A percentile compares a stretch with the other conserved stretches of the same genome.
These are phyloP conservation scores for Neostapfia colusana DNA, from an alignment of 176 grass and related monocot genomes.

Conservation along the genomic window DNA sequence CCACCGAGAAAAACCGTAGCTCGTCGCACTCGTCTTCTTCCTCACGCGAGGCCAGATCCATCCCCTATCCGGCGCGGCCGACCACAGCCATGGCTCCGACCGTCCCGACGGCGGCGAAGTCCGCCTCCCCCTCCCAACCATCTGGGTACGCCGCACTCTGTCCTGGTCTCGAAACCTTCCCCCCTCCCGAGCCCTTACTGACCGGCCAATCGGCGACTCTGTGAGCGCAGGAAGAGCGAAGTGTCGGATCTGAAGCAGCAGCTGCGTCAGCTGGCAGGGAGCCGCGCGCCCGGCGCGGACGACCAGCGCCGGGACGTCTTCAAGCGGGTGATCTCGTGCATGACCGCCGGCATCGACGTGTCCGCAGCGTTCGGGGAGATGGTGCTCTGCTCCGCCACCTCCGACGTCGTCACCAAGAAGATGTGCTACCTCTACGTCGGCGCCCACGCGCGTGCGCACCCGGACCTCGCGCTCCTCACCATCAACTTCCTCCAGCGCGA, in stretches of 20 bases:
- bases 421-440: constrained; percentile 99
- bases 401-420: constrained; percentile 95
- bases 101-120: constrained; percentile 57
- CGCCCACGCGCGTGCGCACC: constrained; percentile 79
- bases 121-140: constrained; percentile 84
- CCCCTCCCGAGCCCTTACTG: constrained; percentile 34
- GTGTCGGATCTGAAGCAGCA: constrained; percentile 98
- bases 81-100: constrained; percentile 76
- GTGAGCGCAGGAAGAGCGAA: constrained; percentile 83
- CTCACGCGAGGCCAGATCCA: constrained; percentile 47
- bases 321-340: constrained; percentile 99
- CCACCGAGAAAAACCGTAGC: constrained; percentile 36
- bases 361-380: constrained; percentile 97
- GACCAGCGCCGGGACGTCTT: constrained; percentile 83
- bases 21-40: constrained; percentile 38
- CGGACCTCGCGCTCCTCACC: constrained; percentile 91
- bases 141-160: constrained; percentile 51
- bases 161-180: not conserved
- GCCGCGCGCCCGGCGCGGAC: constrained; percentile 76
- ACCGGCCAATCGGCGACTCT: constrained; percentile 15
- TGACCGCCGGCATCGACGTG: constrained; percentile 97
- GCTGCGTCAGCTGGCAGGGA: constrained; percentile 84
- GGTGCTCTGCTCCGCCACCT: constrained; percentile 98
- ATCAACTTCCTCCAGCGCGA: constrained; percentile 99
- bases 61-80: constrained; percentile 9